A percentile compares a stretch with the other conserved stretches of the same genome.
Evolutionary conservation across 1,284 basidiomycete species (phyloP).

Genomic region (Fomitiporia mediterranea): DNA sequence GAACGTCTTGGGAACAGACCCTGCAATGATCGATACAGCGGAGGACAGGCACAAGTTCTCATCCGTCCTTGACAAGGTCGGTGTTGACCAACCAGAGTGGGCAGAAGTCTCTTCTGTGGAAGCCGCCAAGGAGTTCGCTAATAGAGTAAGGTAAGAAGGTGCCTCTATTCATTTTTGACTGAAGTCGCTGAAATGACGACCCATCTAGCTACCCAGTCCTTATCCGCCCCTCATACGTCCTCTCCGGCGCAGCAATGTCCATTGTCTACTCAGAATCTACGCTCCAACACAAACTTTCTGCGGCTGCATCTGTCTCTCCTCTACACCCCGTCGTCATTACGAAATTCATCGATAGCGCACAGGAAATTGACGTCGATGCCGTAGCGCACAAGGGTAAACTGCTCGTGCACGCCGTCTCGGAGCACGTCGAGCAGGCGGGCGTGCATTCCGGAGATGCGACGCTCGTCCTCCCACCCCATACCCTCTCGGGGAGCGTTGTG

Average conservation of each 20-base stretch:
- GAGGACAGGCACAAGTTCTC: conserved; percentile 99
- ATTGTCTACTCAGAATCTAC: conserved; percentile 91
- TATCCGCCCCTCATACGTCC: conserved; percentile 94
- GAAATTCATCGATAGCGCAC: conserved; percentile 97
- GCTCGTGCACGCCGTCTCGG: conserved; percentile 94
- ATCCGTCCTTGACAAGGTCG: conserved; percentile 88
- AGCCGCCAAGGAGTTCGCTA: conserved; percentile 89
- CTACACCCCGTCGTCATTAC: conserved; percentile 97
- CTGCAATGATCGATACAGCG: conserved; percentile 91
- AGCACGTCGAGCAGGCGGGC: conserved; percentile 99
- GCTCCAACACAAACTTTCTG: conserved; percentile 89
- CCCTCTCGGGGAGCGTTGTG: conserved; percentile 74
- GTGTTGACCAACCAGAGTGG: conserved; percentile 98
- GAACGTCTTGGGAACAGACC: conserved; percentile 95
- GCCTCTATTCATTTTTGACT: neutral
- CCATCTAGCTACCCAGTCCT: conserved; percentile 82
- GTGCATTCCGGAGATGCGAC: conserved; percentile 99
- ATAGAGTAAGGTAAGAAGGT: conserved; percentile 65
- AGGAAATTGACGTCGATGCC: conserved; percentile 98
- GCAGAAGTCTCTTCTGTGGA: conserved; percentile 85
- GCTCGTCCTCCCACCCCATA: conserved; percentile 95
- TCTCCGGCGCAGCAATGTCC: conserved; percentile 99
- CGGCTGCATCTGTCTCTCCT: conserved; percentile 93
- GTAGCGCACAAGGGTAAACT: conserved; percentile 93
- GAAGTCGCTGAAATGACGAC: conserved; percentile 20